phyloP scores from a whole-genome alignment of 345 rosid species.

The Eucalyptus tenuipes region DNA sequence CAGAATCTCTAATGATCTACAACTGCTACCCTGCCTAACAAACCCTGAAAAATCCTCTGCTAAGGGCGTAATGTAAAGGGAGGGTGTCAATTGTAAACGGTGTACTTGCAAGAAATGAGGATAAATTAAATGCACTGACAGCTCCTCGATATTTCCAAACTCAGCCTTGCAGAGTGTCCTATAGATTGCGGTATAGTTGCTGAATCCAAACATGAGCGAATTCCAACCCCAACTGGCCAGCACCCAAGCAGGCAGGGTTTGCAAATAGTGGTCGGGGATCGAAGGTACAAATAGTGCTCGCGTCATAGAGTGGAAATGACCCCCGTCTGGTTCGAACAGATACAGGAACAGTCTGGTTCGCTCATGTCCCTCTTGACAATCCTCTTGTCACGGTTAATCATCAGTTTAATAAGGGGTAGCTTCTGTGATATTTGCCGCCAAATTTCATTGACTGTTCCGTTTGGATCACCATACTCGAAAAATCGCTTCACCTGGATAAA shows the following conservation, averaged over 20 bases:
- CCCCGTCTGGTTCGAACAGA: slow-evolving; percentile 71
- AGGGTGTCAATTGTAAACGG: background rate
- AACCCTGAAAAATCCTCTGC: background rate
- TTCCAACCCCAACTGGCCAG: background rate
- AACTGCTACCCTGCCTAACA: background rate
- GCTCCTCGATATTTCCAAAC: background rate
- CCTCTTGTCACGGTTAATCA: slow-evolving; percentile 84
- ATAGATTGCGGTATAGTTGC: background rate
- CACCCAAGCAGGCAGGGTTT: background rate
- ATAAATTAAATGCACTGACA: background rate
- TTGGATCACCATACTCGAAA: slow-evolving; percentile 42
- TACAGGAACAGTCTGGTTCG: slow-evolving; percentile 63
- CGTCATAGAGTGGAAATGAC: slow-evolving; percentile 25
- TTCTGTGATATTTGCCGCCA: slow-evolving; percentile 85
- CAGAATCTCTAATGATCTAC: background rate
- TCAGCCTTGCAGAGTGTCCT: background rate
- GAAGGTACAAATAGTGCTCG: background rate
- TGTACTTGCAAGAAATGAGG: background rate
- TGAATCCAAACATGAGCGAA: background rate
- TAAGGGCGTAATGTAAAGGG: background rate
- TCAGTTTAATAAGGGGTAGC: slow-evolving; percentile 69
- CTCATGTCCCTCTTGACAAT: slow-evolving; percentile 34
- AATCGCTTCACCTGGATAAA: slow-evolving; percentile 57
- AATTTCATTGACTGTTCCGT: slow-evolving; percentile 83
- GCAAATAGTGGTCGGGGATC: background rate